These are phyloP conservation scores for Neonothopanus nambi DNA, from an alignment of 1,284 basidiomycete genomes.

Conservation along the genomic window DNA sequence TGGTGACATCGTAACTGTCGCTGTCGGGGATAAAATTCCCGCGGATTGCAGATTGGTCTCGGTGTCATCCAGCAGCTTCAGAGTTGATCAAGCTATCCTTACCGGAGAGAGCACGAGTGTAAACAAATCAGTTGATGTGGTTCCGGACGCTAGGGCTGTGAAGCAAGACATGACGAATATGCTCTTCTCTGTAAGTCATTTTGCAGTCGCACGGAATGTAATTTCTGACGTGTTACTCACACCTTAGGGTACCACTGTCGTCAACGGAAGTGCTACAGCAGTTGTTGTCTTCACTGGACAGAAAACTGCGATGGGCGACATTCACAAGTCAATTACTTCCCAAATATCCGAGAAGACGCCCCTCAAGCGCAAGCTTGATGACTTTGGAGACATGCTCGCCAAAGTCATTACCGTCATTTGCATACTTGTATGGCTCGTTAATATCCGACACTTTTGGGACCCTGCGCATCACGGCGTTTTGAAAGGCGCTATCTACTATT, in stretches of 20 bases:
- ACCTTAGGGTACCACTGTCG: constrained; percentile 85
- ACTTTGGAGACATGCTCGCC: constrained; percentile 93
- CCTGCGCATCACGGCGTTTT: constrained; percentile 86
- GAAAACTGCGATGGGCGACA: constrained; percentile 90
- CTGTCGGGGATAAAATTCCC: constrained; percentile 92
- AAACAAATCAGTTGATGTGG: constrained; percentile 69
- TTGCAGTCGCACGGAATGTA: background rate
- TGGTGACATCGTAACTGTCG: constrained; percentile 86
- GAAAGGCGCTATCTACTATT: constrained; percentile 94
- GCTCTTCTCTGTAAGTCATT: constrained; percentile 75
- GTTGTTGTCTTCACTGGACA: constrained; percentile 85
- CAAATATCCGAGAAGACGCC: constrained; percentile 94
- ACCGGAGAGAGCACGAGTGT: constrained; percentile 92
- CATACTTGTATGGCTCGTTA: constrained; percentile 94
- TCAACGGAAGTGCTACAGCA: constrained; percentile 85
- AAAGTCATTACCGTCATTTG: constrained; percentile 97
- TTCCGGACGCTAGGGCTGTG: constrained; percentile 76
- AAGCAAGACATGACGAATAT: constrained; percentile 98
- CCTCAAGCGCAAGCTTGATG: constrained; percentile 92
- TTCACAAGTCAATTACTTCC: constrained; percentile 89
- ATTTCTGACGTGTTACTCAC: background rate
- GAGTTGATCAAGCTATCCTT: constrained; percentile 92
- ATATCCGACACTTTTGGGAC: constrained; percentile 92
- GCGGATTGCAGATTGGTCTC: constrained; percentile 89
- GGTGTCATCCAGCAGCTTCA: constrained; percentile 89